Evolutionary conservation across 2,329 filamentous ascomycete species (phyloP).

Genomic region (Geosmithia putterillii): DNA sequence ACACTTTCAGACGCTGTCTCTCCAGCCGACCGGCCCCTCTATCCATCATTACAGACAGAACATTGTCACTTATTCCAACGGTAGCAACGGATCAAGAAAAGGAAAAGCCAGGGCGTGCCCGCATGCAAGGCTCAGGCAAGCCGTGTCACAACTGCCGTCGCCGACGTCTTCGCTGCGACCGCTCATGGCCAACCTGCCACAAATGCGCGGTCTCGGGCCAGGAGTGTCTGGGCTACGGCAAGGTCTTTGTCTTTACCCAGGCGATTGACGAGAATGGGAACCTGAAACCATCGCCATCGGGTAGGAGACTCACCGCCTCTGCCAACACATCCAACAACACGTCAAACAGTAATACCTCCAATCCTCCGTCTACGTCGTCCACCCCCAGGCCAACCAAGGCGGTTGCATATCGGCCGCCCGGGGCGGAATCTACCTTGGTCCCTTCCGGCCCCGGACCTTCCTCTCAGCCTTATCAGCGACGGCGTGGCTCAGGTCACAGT

Average conservation of each 20-base stretch:
- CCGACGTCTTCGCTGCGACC: constrained; percentile 48
- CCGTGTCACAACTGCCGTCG: constrained; percentile 51
- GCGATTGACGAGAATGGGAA: constrained; percentile 37
- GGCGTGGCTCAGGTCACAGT: not conserved
- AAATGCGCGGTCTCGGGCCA: constrained; percentile 44
- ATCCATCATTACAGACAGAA: not conserved
- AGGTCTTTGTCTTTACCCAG: constrained; percentile 46
- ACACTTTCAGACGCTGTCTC: not conserved
- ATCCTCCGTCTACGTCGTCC: not conserved
- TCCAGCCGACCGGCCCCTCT: not conserved
- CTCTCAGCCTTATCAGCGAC: not conserved
- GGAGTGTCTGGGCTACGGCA: constrained; percentile 50
- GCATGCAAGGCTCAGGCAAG: constrained; percentile 16
- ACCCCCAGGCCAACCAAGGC: not conserved
- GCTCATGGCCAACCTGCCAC: constrained; percentile 44
- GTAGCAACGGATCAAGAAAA: not conserved
- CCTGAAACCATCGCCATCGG: constrained; percentile 2
- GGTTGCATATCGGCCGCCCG: not conserved
- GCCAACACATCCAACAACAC: not conserved
- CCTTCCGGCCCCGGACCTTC: not conserved
- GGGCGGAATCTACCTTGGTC: not conserved
- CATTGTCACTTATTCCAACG: not conserved
- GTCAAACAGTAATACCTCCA: not conserved
- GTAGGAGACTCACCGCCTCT: not conserved
- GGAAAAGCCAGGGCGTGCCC: not conserved